Conservation (phyloP, 2,329 filamentous ascomycete genomes). For the Fusarium anthophilum region DNA sequence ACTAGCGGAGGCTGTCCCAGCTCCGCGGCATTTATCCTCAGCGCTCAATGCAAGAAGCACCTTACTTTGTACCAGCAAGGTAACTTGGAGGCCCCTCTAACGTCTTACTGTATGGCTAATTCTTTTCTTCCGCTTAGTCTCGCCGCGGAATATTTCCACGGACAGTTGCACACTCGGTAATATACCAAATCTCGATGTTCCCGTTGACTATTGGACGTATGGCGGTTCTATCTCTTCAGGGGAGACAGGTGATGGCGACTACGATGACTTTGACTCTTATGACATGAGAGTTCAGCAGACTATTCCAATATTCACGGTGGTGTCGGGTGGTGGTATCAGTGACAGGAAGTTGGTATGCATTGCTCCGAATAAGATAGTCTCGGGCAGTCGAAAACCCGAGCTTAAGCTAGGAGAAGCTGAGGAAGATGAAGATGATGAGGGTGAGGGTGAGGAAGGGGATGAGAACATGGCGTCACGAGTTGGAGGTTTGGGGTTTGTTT, state of each 20-base stretch:
- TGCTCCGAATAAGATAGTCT: background rate
- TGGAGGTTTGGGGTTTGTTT: background rate
- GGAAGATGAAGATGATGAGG: background rate
- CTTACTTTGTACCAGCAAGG: background rate
- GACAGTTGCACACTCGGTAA: background rate
- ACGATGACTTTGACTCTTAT: background rate
- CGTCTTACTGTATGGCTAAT: background rate
- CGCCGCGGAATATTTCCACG: background rate
- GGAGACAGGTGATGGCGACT: background rate
- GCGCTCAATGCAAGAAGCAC: rapidly evolving
- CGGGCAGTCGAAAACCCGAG: background rate
- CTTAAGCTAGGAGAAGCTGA: background rate
- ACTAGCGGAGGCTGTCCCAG: rapidly evolving
- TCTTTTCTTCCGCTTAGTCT: background rate
- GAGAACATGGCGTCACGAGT: background rate
- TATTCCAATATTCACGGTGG: background rate
- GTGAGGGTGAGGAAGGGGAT: background rate
- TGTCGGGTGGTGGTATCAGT: rapidly evolving
- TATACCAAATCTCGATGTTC: background rate
- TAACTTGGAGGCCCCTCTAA: background rate
- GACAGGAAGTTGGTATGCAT: background rate
- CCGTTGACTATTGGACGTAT: background rate
- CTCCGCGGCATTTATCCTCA: background rate
- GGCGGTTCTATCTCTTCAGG: background rate
- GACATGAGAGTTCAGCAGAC: background rate